These are phyloP conservation scores for Populus alba DNA, from an alignment of 345 rosid genomes.

Conservation along the genomic window DNA sequence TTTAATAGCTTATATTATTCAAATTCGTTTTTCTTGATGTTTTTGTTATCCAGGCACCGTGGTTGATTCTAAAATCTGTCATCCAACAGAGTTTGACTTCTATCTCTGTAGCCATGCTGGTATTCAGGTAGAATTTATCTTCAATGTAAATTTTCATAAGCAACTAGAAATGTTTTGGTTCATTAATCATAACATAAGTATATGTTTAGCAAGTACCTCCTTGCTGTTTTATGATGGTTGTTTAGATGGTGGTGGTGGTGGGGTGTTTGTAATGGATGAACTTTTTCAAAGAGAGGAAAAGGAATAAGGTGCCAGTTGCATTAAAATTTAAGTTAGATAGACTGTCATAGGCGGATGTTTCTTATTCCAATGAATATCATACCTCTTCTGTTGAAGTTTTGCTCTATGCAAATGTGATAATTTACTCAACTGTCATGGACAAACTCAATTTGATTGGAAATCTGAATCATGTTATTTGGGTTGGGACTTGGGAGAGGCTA, in stretches of 20 bases:
- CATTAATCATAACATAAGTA: background rate
- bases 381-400: no score
- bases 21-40: background rate
- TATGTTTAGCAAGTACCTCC: background rate
- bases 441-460: background rate
- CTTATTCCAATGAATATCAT: background rate
- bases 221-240: background rate
- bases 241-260: background rate
- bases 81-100: constrained; percentile 94
- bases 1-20: background rate
- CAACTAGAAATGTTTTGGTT: background rate
- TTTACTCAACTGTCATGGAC: background rate
- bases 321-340: background rate
- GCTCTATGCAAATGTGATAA: background rate
- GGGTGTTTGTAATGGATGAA: background rate
- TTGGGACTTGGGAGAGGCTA: background rate
- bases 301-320: background rate
- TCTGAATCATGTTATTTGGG: background rate
- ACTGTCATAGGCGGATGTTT: background rate
- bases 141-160: background rate
- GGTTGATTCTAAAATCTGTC: constrained; percentile 90
- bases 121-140: constrained; percentile 61
- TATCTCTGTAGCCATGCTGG: constrained; percentile 99
- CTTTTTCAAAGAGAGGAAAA: background rate
- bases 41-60: constrained; percentile 67